Conservation (phyloP, 2,329 filamentous ascomycete genomes). For the Coleophoma crateriformis region DNA sequence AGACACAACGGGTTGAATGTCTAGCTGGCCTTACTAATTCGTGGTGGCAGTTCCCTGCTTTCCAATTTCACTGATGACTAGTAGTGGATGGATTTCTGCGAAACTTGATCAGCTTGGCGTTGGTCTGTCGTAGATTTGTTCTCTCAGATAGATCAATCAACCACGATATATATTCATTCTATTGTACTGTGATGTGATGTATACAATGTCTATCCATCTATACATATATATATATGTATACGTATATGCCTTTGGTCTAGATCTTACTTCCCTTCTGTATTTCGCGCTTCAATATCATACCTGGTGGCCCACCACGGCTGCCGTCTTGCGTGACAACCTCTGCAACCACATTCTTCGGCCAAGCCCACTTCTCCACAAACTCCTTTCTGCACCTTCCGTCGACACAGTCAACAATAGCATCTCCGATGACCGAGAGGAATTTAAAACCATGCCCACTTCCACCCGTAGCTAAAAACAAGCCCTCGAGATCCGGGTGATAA, state of each 20-base stretch:
- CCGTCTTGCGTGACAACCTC: slow-evolving; percentile 24
- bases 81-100: slow-evolving; percentile 11
- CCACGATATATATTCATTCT: slow-evolving; percentile 8
- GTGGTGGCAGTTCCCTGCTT: slow-evolving; percentile 1
- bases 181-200: not conserved
- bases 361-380: slow-evolving; percentile 47
- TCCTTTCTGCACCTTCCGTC: slow-evolving; percentile 30
- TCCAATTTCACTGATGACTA: slow-evolving; percentile 1
- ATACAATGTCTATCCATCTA: not conserved
- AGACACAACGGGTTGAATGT: slow-evolving; percentile 4
- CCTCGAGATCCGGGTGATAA: slow-evolving; percentile 42
- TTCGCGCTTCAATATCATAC: slow-evolving; percentile 20
- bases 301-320: slow-evolving; percentile 19
- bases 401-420: slow-evolving; percentile 35
- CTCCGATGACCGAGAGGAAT: slow-evolving; percentile 41
- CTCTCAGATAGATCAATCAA: slow-evolving; percentile 13
- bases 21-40: slow-evolving; percentile 1
- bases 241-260: not conserved
- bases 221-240: not conserved
- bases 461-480: slow-evolving; percentile 42
- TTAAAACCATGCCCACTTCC: slow-evolving; percentile 45
- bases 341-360: slow-evolving; percentile 31
- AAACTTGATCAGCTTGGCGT: slow-evolving; percentile 4
- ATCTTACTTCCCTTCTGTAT: slow-evolving; percentile 13
- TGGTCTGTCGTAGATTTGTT: slow-evolving; percentile 10